These are phyloP conservation scores for Leccinellum albellum DNA, from an alignment of 768 basidiomycete genomes.

Conservation along the genomic window DNA sequence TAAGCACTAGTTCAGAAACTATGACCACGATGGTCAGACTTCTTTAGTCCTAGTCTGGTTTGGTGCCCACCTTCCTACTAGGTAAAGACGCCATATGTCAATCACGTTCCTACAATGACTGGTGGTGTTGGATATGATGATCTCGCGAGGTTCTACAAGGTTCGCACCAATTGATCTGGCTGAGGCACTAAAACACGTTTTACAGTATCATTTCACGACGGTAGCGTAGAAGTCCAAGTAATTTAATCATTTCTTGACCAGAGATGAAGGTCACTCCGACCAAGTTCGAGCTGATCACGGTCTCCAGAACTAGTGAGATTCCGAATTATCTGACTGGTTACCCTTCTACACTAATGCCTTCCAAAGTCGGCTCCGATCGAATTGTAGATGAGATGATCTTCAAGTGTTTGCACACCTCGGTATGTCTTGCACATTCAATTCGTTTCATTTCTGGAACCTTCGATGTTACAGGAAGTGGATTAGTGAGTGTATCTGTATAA, in stretches of 20 bases:
- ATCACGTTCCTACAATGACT: constrained; percentile 43
- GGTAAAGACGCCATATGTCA: constrained; percentile 41
- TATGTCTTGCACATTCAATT: constrained; percentile 7
- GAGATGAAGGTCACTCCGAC: constrained; percentile 36
- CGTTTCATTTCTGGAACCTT: neutral
- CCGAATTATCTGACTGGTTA: neutral
- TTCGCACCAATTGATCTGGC: constrained; percentile 5
- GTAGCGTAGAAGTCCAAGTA: constrained; percentile 8
- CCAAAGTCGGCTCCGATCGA: constrained; percentile 38
- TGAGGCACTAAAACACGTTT: neutral
- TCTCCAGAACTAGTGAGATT: constrained; percentile 39
- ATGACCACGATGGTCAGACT: constrained; percentile 39
- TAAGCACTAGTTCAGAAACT: constrained; percentile 30
- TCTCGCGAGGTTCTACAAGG: constrained; percentile 45
- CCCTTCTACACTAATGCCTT: neutral
- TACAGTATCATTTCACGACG: constrained; percentile 38
- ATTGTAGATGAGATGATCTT: constrained; percentile 49
- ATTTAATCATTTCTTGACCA: constrained; percentile 1
- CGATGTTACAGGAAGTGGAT: constrained; percentile 36
- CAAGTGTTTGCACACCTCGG: constrained; percentile 39
- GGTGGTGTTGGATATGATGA: constrained; percentile 44
- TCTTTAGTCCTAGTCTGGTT: neutral
- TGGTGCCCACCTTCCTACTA: constrained; percentile 11
- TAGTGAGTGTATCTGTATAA: constrained; percentile 28
- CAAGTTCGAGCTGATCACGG: constrained; percentile 37